Base-by-base conservation (phyloP, 2,329 filamentous ascomycete genomes). In the Penicillium nordicum region DNA sequence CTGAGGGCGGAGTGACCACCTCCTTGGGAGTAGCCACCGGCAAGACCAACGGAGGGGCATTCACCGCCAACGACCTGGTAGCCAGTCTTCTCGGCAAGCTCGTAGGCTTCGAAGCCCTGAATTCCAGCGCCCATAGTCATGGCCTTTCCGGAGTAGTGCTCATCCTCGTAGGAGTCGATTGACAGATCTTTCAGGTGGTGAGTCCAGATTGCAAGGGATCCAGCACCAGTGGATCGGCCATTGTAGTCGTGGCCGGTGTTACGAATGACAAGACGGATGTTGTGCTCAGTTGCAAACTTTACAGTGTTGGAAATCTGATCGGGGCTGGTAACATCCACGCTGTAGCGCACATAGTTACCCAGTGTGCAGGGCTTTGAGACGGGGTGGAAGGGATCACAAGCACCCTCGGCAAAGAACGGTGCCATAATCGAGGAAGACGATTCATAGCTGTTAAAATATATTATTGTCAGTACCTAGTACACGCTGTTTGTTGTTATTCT, bases 221-320 rank as follows among this genome's bases (percentile, higher is more conserved):
- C 85, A 23, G 79, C 80, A n/a, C 86, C 87, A 0, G 84, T 84
- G 0, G 82, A 85, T 41, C 83, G 82, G 40, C 85, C 86, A 51
- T 52, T 58, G 29, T 56, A 60, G 32, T 77, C 73, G 49, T 79
- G 76, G 3, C 76, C 76, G 0, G 74, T 77, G 59, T 76, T 77
- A 5, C 71, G 67, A 14, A 77, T 63, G 2, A 84, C 72, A 0
- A 85, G 63, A 2, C 82, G 78, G 43, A 85, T 72, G 61, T 81
- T 81, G 59, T 80, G 68, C 7, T 76, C 58, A 0, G 67, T 67
- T 0, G 79, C 80, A 54, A 84, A 81, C 5, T 65, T 58, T 1
- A 72, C 8, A 0, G 70, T 47, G 9, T 52, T 54, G 3, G 61
- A 55, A 16, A 74, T 58, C 7, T 75, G 62, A 1, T 51, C 57